A percentile compares a stretch with the other conserved stretches of the same genome.
Evolutionary conservation across 805 yeast genomes (phyloP).

Genomic region (Kodamaea neixiangensis): DNA sequence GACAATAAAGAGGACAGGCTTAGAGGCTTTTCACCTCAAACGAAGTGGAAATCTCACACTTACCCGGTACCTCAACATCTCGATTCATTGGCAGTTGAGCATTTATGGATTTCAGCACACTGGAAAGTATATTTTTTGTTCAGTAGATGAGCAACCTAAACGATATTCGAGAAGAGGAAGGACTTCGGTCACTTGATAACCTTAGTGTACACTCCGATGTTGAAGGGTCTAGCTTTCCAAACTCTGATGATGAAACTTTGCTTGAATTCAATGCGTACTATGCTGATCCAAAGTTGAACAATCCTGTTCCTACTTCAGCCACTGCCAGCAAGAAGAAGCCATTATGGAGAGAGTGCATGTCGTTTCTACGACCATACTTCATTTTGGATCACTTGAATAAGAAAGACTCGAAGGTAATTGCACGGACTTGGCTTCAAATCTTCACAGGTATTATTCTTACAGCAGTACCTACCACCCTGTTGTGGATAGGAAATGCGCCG

Average conservation of each 20-base stretch:
- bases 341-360: conserved; percentile 14
- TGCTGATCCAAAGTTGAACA: conserved; percentile 5
- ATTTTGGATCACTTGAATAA: conserved; percentile 27
- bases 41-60: neutral
- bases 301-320: neutral
- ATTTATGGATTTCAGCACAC: neutral
- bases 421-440: conserved; percentile 29
- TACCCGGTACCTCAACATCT: neutral
- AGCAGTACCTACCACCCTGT: conserved; percentile 23
- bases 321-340: conserved; percentile 7
- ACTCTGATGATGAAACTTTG: neutral
- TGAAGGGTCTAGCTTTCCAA: neutral
- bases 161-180: conserved; percentile 3
- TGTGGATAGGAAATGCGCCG: conserved; percentile 33
- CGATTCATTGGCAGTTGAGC: neutral
- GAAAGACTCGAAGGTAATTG: conserved; percentile 24
- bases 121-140: neutral
- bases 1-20: neutral
- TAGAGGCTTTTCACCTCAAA: neutral
- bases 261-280: conserved; percentile 4
- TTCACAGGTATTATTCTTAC: conserved; percentile 28
- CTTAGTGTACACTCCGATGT: conserved; percentile 8
- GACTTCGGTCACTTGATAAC: neutral
- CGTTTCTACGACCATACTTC: conserved; percentile 23
- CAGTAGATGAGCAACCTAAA: conserved; percentile 5